Percentiles rank a stretch among this genome's conserved stretches.
Conservation (phyloP, 2,329 filamentous ascomycete species). For the Cercospora citrullina region DNA sequence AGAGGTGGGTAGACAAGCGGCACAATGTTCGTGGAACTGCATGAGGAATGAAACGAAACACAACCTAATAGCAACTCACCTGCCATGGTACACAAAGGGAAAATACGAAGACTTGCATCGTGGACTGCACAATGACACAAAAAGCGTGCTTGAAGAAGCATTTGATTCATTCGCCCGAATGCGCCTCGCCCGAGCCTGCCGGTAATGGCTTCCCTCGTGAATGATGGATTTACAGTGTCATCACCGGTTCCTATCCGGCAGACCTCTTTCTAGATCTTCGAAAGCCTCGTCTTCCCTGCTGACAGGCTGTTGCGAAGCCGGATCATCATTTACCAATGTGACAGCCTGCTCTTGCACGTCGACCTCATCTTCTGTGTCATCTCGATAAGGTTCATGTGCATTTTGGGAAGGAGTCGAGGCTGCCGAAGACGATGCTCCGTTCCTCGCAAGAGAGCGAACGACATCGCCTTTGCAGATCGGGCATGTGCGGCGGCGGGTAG, state of each 20-base stretch:
- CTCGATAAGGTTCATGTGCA: constrained; percentile 19
- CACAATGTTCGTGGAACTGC: not conserved
- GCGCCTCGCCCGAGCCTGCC: not conserved
- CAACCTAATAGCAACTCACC: not conserved
- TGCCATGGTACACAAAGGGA: not conserved
- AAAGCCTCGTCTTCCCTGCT: constrained; percentile 38
- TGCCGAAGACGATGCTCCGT: constrained; percentile 22
- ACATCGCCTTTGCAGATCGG: constrained; percentile 99
- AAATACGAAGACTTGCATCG: not conserved
- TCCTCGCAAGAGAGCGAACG: constrained; percentile 55
- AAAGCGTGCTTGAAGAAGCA: not conserved
- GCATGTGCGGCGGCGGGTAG: constrained; percentile 91
- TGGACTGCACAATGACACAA: not conserved
- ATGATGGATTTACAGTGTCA: not conserved
- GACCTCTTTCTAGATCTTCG: constrained; percentile 40
- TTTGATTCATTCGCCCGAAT: not conserved
- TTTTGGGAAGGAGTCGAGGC: constrained; percentile 17
- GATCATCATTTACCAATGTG: constrained; percentile 37
- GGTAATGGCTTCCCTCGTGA: not conserved
- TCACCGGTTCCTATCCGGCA: constrained; percentile 28
- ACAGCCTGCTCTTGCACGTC: constrained; percentile 39
- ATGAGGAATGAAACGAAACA: not conserved
- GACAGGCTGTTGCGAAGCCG: constrained; percentile 35
- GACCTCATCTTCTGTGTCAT: constrained; percentile 31
- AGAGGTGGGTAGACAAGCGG: not conserved